Evolutionary conservation across 2,329 filamentous ascomycete species (phyloP), one percentile per base, ranked within the genome.

Genomic region (Colletotrichum sp.): DNA sequence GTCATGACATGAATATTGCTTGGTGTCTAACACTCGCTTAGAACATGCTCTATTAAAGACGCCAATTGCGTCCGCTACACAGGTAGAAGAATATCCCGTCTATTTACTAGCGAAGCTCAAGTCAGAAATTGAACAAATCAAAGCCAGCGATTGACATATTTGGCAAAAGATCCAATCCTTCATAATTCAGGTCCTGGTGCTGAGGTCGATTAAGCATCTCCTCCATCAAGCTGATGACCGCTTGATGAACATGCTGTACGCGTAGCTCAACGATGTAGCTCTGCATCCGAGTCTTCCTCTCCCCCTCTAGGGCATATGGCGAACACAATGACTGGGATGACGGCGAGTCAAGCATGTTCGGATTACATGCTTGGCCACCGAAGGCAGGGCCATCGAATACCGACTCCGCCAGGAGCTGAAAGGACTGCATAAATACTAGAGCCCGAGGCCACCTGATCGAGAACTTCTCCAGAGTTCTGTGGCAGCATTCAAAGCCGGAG

Each of bases 51-150:
- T 52, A 52, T 21, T 52, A 8, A 21, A 52, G n/a, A 13, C 43
- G 4, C 0, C 8, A 13, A 21, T 1, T 52, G 10, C n/a, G 0
- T 21, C 10, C 8, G 12, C 1, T 0, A 52, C 6, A 21, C 8
- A n/a, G 43, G 10, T 21, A 0, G 43, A 38, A 0, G 36, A 38
- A 38, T 38, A 38, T 0, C 16, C 16, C 8, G 36, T 15, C 16
- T 18, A 18, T 18, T 38, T 38, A 18, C 0, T 18, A 9, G 8
- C 0, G 7, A 9, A 18, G 7, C 15, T 3, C 8, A 38, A 38
- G n/a, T 52, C n/a, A 52, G n/a, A 52, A 52, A 21, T 52, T 52
- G 43, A 52, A 21, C 43, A 52, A 52, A 52, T 52, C 43, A 52
- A 52, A 52, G 43, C 43, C 43, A 52, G 43, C 43, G 16, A 52